Base-by-base conservation (phyloP, 345 rosid genomes). In the Pistacia vera region DNA sequence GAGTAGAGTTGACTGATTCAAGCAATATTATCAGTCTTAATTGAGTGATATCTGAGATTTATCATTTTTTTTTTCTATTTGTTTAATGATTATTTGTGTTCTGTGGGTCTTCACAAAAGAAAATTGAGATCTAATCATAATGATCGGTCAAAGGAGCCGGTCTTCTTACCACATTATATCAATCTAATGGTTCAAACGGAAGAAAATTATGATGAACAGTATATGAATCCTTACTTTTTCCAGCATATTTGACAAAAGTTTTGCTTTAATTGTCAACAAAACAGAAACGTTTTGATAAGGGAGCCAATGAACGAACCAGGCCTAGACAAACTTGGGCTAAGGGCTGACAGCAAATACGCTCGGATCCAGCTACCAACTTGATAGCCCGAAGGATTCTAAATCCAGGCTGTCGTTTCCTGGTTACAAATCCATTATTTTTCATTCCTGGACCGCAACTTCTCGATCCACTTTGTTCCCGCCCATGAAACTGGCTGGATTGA, bases 141-240 rank as follows among this genome's bases (percentile, higher is more conserved):
- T 22, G 49, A 44, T 16, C 13, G 41, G 44, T 59, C 66, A 71
- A 71, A 55, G 52, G 63, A 44, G 66, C 56, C 59, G 25, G 75
- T 44, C 41, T 44, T 46, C 36, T 60, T 22, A 22, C 8, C 55
- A 8, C 16, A 71, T 22, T 4, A 41, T 71, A 58, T 66, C 56
- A 58, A 58, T 38, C 33, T 36, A 70, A 71, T 14, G n/a, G 64
- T 35, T 13, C 44, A 22, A 71, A 71, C 65, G 8, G 44, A 17
- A 16, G 58, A 57, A 68, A 28, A 41, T 28, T 51, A 9, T 51
- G 63, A 70, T 56, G n/a, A 49, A 55, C 11, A 35, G 2, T 28
- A 35, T 36, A 11, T 2, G 4, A 38, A 38, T n/a, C 51, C 30
- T 44, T 1, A 5, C 55, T 71, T 71, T 71, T 25, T 58, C 33